Evolutionary conservation across 2,329 filamentous ascomycete species (phyloP), one percentile per base, ranked within the genome.

Genomic region (Rutstroemia sp.): DNA sequence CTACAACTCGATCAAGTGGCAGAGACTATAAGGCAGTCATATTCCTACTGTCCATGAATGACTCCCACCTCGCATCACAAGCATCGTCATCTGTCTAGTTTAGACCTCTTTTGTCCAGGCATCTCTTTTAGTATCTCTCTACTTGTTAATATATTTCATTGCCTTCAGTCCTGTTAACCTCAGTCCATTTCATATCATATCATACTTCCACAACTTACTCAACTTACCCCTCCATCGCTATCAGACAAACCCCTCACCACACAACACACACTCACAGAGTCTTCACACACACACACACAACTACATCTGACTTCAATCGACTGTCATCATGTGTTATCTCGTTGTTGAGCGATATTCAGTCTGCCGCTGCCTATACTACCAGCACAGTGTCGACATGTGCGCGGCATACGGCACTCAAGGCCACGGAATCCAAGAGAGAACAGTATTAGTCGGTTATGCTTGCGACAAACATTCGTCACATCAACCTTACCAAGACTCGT

Each of bases 301-400:
- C 44, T 23, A 23, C 44, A 14, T 46, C 9, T 21, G 9, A 21
- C n/a, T 10, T 48, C 38, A 44, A 42, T 63, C 17, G 42, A 55
- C 54, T 48, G 30, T 63, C 65, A 73, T 52, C 58, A 88, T 88
- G 85, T 89, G 86, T 69, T 85, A 86, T 67, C 81, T 86, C 71
- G 76, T 89, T 60, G 75, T 87, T 65, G 86, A 89, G 69, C 78
- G 82, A 61, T 89, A 84, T 71, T 80, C 84, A 16, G 84, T 84
- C 57, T 89, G 86, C 74, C 77, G 81, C 63, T 89, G 86, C 67
- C 72, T 87, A 58, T 88, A 89, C 72, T 81, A 86, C 73, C 75
- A 79, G 62, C 86, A 88, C 68, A 78, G 79, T 42, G 75, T 88
- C 63, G 85, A 89, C 64, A 84, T 83, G 61, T 89, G 86, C 66